Evolutionary conservation across 1,139 yeast genomes (phyloP).

Genomic region (Magnusiomyces suaveolens): DNA sequence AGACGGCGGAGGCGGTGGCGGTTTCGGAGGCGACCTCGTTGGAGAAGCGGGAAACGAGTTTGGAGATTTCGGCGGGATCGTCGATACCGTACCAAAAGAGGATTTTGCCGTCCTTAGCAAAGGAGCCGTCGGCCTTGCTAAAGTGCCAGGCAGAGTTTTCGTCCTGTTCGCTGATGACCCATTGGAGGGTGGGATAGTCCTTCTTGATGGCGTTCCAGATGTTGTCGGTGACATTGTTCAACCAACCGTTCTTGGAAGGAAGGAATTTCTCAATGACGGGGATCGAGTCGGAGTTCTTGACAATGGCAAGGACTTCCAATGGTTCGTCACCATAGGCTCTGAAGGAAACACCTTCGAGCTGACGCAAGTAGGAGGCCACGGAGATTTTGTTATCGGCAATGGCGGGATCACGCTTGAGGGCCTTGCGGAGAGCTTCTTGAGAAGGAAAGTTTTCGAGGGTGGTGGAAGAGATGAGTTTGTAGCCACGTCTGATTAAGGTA

Average conservation of each 20-base stretch:
- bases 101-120: conserved; percentile 77
- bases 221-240: conserved; percentile 92
- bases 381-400: conserved; percentile 38
- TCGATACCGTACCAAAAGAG: conserved; percentile 91
- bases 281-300: conserved; percentile 40
- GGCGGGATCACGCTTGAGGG: conserved; percentile 67
- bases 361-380: conserved; percentile 74
- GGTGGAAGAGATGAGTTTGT: conserved; percentile 63
- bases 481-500: conserved; percentile 93
- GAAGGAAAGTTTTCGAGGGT: conserved; percentile 60
- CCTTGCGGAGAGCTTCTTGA: conserved; percentile 65
- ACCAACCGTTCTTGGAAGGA: conserved; percentile 89
- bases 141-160: conserved; percentile 89
- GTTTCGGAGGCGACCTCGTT: conserved; percentile 16
- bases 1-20: conserved; percentile 8
- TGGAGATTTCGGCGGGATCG: conserved; percentile 51
- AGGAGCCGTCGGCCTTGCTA: conserved; percentile 88
- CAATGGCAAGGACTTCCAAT: conserved; percentile 85
- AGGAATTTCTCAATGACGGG: conserved; percentile 82
- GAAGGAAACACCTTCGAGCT: conserved; percentile 52
- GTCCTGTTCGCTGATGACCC: conserved; percentile 88
- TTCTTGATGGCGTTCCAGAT: conserved; percentile 74
- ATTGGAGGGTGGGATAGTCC: conserved; percentile 64
- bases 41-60: conserved; percentile 53
- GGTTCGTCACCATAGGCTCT: conserved; percentile 94